These are phyloP conservation scores for Curvularia eragrostidis DNA, from an alignment of 2,329 filamentous ascomycete species.

Conservation along the genomic window DNA sequence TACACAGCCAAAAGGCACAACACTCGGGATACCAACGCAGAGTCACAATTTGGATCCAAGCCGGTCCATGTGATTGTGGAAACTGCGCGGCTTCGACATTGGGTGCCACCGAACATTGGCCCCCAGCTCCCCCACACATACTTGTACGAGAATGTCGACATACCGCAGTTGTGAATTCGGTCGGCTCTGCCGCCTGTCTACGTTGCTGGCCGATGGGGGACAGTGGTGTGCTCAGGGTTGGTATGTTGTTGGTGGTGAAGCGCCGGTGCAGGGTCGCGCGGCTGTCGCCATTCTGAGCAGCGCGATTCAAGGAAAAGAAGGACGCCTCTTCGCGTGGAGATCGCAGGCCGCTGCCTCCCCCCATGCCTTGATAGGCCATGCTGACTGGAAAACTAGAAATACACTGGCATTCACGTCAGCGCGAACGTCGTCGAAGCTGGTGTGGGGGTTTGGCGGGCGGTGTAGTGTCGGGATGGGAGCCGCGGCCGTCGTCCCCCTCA, in stretches of 20 bases:
- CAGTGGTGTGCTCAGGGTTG: constrained; percentile 75
- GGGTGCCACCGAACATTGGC: not conserved
- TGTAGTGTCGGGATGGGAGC: constrained; percentile 35
- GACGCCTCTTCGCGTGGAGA: constrained; percentile 77
- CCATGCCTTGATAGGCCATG: constrained; percentile 71
- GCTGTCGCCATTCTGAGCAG: constrained; percentile 66
- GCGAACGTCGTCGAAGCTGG: constrained; percentile 25
- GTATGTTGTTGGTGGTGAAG: constrained; percentile 89
- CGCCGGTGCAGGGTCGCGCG: constrained; percentile 83
- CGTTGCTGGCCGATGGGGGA: constrained; percentile 64
- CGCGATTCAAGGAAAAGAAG: constrained; percentile 73
- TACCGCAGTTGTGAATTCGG: constrained; percentile 63
- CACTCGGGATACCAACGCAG: not conserved
- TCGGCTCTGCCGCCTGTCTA: constrained; percentile 60
- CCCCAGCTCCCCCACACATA: constrained; percentile 4
- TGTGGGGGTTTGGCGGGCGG: constrained; percentile 47
- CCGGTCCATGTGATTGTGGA: constrained; percentile 2
- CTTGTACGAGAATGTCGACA: constrained; percentile 34
- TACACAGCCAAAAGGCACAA: constrained; percentile 9
- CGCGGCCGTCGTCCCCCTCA: constrained; percentile 10
- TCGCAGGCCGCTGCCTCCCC: constrained; percentile 75
- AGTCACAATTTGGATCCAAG: not conserved
- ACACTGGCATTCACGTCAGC: constrained; percentile 47
- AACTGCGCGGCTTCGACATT: constrained; percentile 3
- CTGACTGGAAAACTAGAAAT: constrained; percentile 44